Base-by-base conservation (phyloP, 108 stramenopile species). In the Chaetoceros tenuissimus region DNA sequence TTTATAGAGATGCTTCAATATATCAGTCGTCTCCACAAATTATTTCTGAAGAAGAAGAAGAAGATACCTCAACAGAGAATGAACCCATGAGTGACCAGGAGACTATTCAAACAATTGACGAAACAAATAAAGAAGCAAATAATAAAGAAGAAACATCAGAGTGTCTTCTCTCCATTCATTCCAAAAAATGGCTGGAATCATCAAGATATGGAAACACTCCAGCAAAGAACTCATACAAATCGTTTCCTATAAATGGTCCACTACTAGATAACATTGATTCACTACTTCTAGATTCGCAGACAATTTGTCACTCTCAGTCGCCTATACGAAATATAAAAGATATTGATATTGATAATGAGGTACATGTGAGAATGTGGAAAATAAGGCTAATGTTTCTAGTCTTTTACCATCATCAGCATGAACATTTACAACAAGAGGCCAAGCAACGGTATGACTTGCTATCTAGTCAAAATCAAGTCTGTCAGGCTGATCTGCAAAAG, bases 321-420 rank as follows among this genome's bases (percentile, higher is more conserved):
- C 51, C 43, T 3, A 57, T 75, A 40, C 34, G 13, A 40, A 40
- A 13, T 40, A 51, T 59, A n/a, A 24, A 28, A 21, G 31, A 66
- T 24, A 26, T 8, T 3, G 55, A 27, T 10, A 40, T 60, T 20
- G 55, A 30, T n/a, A 24, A 51, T 28, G 24, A 29, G 16, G 44
- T 26, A 13, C 47, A 8, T 18, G 50, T 78, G 31, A 59, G 55
- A 18, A 17, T 46, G 2, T 69, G 74, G 68, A 44, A 59, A 1
- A 24, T 72, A 3, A 69, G 74, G 24, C 46, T 80, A 24, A 30
- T 69, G 18, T 75, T 75, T 31, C 25, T 68, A 26, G 60, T 67
- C 3, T 40, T 67, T 19, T 63, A 80, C 34, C 51, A 51, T 18
- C 74, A 80, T 51, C 79, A 75, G 60, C 67, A 75, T 51, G 25